A percentile compares a stretch with the other conserved stretches of the same genome.
Evolutionary conservation across 345 rosid species (phyloP).

Genomic region (Gossypium raimondii): DNA sequence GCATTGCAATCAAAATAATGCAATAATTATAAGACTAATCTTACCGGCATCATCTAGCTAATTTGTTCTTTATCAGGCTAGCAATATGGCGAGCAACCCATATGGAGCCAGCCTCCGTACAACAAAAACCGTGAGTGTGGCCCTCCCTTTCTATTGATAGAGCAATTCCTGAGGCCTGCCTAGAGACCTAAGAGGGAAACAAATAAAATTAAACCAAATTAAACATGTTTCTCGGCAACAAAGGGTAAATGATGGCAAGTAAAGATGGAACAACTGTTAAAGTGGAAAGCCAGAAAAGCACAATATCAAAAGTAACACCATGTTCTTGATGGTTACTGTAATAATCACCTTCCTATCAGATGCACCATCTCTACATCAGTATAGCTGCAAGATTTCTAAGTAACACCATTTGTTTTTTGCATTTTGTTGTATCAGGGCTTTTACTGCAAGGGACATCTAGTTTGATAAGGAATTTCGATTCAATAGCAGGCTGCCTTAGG

Average conservation of each 20-base stretch:
- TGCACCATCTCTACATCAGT: background rate
- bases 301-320: background rate
- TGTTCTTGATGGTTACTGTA: background rate
- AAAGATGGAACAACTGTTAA: background rate
- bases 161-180: slow-evolving; percentile 47
- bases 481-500: background rate
- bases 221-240: background rate
- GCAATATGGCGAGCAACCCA: slow-evolving; percentile 48
- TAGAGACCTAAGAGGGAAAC: slow-evolving; percentile 43
- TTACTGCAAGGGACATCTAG: background rate
- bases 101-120: slow-evolving; percentile 68
- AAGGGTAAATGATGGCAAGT: background rate
- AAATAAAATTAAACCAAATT: background rate
- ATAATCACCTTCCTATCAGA: background rate
- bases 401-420: background rate
- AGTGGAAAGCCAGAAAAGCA: background rate
- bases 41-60: slow-evolving; percentile 14
- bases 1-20: too few species aligned
- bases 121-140: slow-evolving; percentile 66
- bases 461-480: background rate
- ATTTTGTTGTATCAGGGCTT: background rate
- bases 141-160: slow-evolving; percentile 76
- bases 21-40: background rate
- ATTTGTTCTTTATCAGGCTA: slow-evolving; percentile 41
- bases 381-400: slow-evolving; percentile 1